Evolutionary conservation across 1,284 basidiomycete species (phyloP).

Genomic region (Fomitopsis betulina): DNA sequence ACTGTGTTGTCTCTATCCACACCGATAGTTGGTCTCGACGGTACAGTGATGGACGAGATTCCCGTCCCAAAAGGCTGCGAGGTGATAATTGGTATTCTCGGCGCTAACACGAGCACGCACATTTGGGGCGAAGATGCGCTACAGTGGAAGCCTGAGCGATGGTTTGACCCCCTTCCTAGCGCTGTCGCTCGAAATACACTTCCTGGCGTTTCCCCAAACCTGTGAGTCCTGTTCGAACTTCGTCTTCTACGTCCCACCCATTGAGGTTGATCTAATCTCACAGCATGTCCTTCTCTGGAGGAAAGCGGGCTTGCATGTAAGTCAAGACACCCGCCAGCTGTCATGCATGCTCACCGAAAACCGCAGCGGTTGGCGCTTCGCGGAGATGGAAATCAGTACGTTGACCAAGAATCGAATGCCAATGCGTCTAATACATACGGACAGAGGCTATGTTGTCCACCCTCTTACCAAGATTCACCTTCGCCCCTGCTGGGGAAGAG

Average conservation of each 20-base stretch:
- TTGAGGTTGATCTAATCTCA: background rate
- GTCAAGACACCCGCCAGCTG: constrained; percentile 4
- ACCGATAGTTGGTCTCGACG: constrained; percentile 21
- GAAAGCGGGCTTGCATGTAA: constrained; percentile 30
- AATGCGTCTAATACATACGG: background rate
- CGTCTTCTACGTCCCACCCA: background rate
- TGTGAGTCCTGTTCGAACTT: constrained; percentile 14
- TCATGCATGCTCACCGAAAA: background rate
- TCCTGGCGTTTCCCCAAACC: constrained; percentile 23
- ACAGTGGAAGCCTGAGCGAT: constrained; percentile 41
- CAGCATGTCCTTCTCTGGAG: constrained; percentile 32
- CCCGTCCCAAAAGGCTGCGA: constrained; percentile 41
- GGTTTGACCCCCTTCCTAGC: constrained; percentile 20
- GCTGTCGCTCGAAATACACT: constrained; percentile 14
- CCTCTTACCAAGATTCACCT: constrained; percentile 11
- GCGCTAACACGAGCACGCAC: constrained; percentile 38
- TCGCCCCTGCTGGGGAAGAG: constrained; percentile 9
- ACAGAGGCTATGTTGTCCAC: constrained; percentile 5
- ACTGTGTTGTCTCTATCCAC: constrained; percentile 19
- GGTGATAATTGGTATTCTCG: constrained; percentile 41
- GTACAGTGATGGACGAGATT: constrained; percentile 33
- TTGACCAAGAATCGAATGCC: constrained; percentile 1
- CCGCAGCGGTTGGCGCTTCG: constrained; percentile 30
- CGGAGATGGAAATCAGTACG: constrained; percentile 32
- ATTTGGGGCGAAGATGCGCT: constrained; percentile 54